Evolutionary conservation across 768 basidiomycete genomes (phyloP).

Genomic region (Tricholoma sp.): DNA sequence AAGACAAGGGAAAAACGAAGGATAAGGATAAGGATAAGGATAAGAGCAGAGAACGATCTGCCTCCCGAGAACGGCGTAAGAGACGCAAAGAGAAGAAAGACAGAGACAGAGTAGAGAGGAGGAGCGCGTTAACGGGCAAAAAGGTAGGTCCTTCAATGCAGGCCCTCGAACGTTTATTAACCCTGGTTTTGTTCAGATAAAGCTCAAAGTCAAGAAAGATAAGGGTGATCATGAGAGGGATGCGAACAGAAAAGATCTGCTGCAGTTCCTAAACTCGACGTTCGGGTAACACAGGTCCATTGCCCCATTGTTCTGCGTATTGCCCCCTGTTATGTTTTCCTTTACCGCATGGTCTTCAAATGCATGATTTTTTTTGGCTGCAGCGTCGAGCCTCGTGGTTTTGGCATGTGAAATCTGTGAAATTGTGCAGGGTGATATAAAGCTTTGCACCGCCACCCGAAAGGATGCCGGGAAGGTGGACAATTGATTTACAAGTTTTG

Average conservation of each 20-base stretch:
- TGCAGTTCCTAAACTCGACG: constrained; percentile 17
- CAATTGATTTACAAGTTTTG: neutral
- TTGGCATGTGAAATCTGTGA: neutral
- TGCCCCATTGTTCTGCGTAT: neutral
- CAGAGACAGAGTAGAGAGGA: constrained; percentile 14
- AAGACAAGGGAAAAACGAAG: constrained; percentile 2
- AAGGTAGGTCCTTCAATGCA: constrained; percentile 7
- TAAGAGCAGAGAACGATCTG: constrained; percentile 7
- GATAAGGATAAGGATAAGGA: constrained; percentile 1
- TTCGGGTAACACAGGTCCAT: constrained; percentile 9
- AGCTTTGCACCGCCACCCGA: too few relatives aligned
- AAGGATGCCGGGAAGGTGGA: too few relatives aligned
- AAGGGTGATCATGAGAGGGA: constrained; percentile 20
- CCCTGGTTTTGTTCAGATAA: constrained; percentile 9
- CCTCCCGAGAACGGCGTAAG: constrained; percentile 11
- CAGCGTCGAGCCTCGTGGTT: neutral
- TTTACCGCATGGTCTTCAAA: neutral
- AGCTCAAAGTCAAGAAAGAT: constrained; percentile 20
- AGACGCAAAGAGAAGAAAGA: constrained; percentile 13
- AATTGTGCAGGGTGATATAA: neutral
- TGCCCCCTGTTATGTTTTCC: neutral
- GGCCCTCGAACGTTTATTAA: neutral
- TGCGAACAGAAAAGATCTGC: constrained; percentile 15
- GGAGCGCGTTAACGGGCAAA: constrained; percentile 18
- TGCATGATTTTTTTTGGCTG: neutral